Conservation (phyloP, 78 protist genomes). For the Trichosphaerium sp. region DNA sequence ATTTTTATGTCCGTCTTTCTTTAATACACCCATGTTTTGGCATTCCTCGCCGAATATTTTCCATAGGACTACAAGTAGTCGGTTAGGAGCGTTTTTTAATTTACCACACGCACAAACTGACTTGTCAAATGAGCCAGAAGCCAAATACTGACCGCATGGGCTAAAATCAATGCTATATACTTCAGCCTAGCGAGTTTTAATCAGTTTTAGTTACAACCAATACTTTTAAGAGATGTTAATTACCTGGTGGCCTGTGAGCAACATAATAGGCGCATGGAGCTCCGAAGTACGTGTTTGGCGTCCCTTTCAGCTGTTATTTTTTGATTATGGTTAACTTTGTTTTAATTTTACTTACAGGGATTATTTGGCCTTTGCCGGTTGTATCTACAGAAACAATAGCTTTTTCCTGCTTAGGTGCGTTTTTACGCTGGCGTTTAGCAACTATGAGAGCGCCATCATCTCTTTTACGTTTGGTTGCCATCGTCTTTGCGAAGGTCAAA, state of each 20-base stretch:
- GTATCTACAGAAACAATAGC: too few relatives aligned
- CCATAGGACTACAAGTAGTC: slow-evolving; percentile 36
- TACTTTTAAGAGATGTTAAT: not conserved
- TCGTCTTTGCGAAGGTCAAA: too few relatives aligned
- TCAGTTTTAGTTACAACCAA: not conserved
- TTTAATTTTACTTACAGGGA: too few relatives aligned
- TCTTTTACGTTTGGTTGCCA: too few relatives aligned
- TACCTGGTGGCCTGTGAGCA: slow-evolving; percentile 47
- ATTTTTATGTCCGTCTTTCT: slow-evolving; percentile 60
- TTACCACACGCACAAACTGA: slow-evolving; percentile 41
- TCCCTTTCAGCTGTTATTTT: not conserved
- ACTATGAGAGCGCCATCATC: too few relatives aligned
- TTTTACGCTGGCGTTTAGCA: too few relatives aligned
- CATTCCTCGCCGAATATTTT: slow-evolving; percentile 61
- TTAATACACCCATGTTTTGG: slow-evolving; percentile 48
- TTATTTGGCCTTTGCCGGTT: too few relatives aligned
- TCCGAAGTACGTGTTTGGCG: slow-evolving; percentile 34
- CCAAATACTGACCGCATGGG: slow-evolving; percentile 34
- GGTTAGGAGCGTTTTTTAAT: not conserved
- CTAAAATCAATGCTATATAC: slow-evolving; percentile 31
- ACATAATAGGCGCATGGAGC: slow-evolving; percentile 49
- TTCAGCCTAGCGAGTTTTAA: slow-evolving; percentile 5
- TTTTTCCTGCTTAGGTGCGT: too few relatives aligned
- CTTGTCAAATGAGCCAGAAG: slow-evolving; percentile 53
- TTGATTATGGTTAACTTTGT: too few relatives aligned